These are phyloP conservation scores for Closterium sp. DNA, from an alignment of 139 green algal species.

Conservation along the genomic window DNA sequence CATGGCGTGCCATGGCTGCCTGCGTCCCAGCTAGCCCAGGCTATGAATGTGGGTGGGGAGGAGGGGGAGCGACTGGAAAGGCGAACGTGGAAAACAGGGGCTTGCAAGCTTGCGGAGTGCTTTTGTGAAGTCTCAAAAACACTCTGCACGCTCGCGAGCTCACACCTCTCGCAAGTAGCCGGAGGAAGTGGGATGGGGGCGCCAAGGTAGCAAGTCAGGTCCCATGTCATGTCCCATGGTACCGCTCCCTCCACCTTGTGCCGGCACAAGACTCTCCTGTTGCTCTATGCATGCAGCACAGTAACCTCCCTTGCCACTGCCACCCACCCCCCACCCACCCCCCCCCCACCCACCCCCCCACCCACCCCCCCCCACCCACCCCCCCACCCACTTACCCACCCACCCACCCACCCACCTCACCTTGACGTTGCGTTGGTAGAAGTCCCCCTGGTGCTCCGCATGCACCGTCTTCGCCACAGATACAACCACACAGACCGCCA, in stretches of 20 bases:
- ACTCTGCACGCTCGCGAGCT: too few relatives aligned
- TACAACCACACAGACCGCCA: too few relatives aligned
- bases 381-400: background rate
- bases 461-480: background rate
- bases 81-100: too few relatives aligned
- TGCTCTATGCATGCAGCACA: background rate
- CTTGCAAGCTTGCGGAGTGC: too few relatives aligned
- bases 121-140: too few relatives aligned
- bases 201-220: background rate
- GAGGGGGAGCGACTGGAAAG: background rate
- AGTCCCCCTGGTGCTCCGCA: slow-evolving; percentile 54
- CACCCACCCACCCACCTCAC: background rate
- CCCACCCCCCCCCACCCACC: background rate
- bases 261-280: too few relatives aligned
- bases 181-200: background rate
- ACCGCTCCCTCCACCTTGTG: background rate
- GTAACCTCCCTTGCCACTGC: too few relatives aligned
- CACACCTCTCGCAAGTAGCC: too few relatives aligned
- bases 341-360: background rate
- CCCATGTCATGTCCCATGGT: background rate
- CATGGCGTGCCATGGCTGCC: slow-evolving; percentile 71
- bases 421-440: slow-evolving; percentile 51
- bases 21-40: slow-evolving; percentile 15
- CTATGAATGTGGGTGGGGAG: background rate
- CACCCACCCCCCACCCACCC: background rate